Conservation (phyloP, 192 early-diverging fungal genomes). For the Linnemannia zychae region DNA sequence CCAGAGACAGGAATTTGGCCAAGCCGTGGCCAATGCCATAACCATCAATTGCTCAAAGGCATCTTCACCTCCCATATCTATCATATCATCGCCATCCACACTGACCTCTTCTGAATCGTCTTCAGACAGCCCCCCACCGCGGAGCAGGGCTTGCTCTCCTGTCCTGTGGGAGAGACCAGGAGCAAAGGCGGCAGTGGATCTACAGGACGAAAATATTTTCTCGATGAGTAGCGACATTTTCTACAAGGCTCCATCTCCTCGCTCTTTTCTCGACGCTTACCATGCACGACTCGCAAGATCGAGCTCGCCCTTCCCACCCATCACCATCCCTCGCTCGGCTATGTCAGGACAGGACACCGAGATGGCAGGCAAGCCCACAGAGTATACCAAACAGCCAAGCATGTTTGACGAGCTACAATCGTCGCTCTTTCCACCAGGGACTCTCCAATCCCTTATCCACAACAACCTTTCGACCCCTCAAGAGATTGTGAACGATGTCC, state of each 20-base stretch:
- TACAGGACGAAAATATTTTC: constrained; percentile 22
- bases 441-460: constrained; percentile 45
- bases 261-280: neutral
- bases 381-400: constrained; percentile 19
- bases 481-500: constrained; percentile 46
- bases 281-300: constrained; percentile 15
- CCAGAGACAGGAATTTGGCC: constrained; percentile 17
- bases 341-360: constrained; percentile 11
- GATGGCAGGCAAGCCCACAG: constrained; percentile 7
- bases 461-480: constrained; percentile 31
- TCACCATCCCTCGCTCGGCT: constrained; percentile 9
- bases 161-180: neutral
- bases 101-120: neutral
- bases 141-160: neutral
- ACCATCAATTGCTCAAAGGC: constrained; percentile 15
- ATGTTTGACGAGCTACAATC: constrained; percentile 56
- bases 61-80: neutral
- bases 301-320: constrained; percentile 5
- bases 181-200: neutral
- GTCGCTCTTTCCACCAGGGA: constrained; percentile 52
- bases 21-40: neutral
- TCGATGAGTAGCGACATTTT: constrained; percentile 34
- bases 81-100: neutral
- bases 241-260: constrained; percentile 26
- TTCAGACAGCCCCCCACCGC: neutral